A percentile compares a stretch with the other conserved stretches of the same genome.
phyloP scores from a whole-genome alignment of 2,329 filamentous ascomycete genomes.

The Huntiella savannae region DNA sequence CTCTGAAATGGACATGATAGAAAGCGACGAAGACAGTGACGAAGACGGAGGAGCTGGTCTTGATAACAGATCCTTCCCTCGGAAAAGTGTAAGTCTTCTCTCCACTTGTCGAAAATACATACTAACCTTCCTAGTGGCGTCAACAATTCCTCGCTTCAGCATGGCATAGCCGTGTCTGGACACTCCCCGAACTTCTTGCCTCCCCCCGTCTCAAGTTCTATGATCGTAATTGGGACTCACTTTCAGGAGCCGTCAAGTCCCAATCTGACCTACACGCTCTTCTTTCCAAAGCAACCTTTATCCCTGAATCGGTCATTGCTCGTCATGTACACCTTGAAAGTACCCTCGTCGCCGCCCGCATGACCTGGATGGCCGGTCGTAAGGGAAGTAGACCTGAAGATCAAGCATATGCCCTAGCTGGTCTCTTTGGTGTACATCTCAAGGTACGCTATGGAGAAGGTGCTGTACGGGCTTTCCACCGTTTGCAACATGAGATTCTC shows the following conservation, averaged over 20 bases:
- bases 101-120: background rate
- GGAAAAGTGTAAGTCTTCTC: constrained; percentile 2
- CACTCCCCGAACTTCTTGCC: constrained; percentile 12
- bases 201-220: constrained; percentile 7
- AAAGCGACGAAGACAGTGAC: constrained; percentile 2
- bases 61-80: background rate
- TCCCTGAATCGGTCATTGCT: constrained; percentile 3
- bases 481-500: constrained; percentile 18
- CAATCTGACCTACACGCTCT: background rate
- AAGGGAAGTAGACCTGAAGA: constrained; percentile 16
- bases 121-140: constrained; percentile 7
- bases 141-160: constrained; percentile 7
- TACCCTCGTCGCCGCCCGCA: constrained; percentile 13
- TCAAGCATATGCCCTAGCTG: constrained; percentile 18
- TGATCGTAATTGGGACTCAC: constrained; percentile 9
- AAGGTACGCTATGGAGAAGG: constrained; percentile 19
- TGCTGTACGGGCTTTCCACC: constrained; percentile 14
- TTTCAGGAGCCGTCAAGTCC: constrained; percentile 2
- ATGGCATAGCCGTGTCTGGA: constrained; percentile 13
- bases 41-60: constrained; percentile 9
- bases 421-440: constrained; percentile 18
- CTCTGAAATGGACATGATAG: constrained; percentile 2
- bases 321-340: background rate
- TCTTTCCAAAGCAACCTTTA: constrained; percentile 3
- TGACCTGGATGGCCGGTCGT: constrained; percentile 18